Percentiles rank a stretch among this genome's conserved stretches.
Evolutionary conservation across 257 asterid genomes (phyloP).

Genomic region (Apocynum venetum): DNA sequence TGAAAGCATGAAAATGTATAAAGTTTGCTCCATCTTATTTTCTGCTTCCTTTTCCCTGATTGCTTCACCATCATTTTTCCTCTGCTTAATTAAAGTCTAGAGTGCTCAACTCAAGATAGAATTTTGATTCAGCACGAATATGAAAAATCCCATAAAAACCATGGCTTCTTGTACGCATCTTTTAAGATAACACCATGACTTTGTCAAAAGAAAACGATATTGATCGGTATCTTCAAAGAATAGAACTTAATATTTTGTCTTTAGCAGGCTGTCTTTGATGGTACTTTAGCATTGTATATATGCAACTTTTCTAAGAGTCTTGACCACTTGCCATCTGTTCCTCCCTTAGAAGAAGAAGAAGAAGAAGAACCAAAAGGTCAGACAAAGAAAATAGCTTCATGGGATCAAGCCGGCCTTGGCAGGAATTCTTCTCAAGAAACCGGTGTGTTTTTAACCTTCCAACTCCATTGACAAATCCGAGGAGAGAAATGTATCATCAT

Average conservation of each 20-base stretch:
- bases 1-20: conserved; percentile 52
- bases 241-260: not conserved
- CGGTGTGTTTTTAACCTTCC: not conserved
- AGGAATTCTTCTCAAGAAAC: not conserved
- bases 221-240: not conserved
- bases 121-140: not conserved
- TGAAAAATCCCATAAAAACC: not conserved
- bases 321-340: not conserved
- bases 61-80: not conserved
- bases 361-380: not conserved
- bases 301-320: not conserved
- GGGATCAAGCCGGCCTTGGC: not conserved
- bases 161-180: too few species aligned
- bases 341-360: not conserved
- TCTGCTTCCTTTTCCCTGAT: conserved; percentile 1
- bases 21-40: conserved; percentile 43
- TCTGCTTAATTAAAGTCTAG: not conserved
- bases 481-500: not conserved
- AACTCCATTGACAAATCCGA: not conserved
- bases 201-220: not conserved
- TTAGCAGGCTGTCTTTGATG: not conserved
- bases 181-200: not conserved
- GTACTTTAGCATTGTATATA: not conserved
- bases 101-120: not conserved
- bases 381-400: not conserved